Base-by-base conservation (phyloP, 257 asterid genomes). In the Capsicum baccatum region DNA sequence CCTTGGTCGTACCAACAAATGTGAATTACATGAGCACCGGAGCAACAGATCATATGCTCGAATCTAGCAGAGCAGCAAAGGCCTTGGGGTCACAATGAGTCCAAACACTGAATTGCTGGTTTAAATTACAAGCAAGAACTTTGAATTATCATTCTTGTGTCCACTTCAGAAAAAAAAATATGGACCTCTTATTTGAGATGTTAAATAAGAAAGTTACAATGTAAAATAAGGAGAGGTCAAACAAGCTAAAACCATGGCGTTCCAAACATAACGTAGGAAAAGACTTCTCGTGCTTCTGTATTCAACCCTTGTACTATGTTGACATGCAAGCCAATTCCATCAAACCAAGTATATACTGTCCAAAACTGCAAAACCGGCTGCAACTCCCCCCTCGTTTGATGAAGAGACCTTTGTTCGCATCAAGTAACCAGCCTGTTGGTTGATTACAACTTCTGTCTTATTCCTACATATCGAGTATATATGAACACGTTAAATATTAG, bases 391-490 rank as follows among this genome's bases (percentile, higher is more conserved):
- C 78, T 97, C 99, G 56, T 95, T 90, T 33, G 99, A 97, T 17
- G 99, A 95, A 63, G 97, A 92, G 10, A 95, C 99, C 91, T 97
- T 97, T 35, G 98, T 97, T 57, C 99, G 91, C 99, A 97, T 91
- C 95, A 97, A 86, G 81, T 94, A 94, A 60, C 99, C 99, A 2
- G 90, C 79, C 3, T 92, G 89, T 16, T 85, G 85, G 68, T 95
- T 95, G 90, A 92, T 83, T 57, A 94, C 73, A 66, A 94, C 94
- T 68, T 87, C 84, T 0, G 85, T 84, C 54, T 91, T 91, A 84
- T 90, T 96, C 92, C 99, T 93, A 92, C 78, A 81, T 10, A 82
- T 50, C 0, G 10, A 9, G 52, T 83, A 4, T 68, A 52, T 50
- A 26, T 21, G 12, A 5, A 54, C 52, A 58, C 48, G 44, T 48